Conservation (phyloP, 148 eudicot genomes). For the Fagopyrum homotropicum region DNA sequence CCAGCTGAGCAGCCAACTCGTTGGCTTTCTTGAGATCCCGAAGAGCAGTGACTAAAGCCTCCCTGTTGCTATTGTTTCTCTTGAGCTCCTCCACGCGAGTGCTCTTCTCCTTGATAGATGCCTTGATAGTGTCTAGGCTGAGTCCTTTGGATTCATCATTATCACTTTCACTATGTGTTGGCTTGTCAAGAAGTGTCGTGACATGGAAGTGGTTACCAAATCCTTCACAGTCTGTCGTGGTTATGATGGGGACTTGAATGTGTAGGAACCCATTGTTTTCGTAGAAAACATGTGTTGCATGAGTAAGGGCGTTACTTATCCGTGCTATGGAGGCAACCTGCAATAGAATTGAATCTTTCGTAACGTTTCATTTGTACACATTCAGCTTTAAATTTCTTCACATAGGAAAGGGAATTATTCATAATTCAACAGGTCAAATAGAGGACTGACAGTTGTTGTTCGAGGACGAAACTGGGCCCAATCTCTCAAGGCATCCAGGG, state of each 20-base stretch:
- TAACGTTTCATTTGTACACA: no score
- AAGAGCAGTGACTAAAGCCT: slow-evolving; percentile 59
- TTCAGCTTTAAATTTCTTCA: no score
- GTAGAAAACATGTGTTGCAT: slow-evolving; percentile 65
- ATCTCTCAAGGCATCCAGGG: slow-evolving; percentile 58
- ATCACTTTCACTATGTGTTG: slow-evolving; percentile 13
- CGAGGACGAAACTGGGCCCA: slow-evolving; percentile 78
- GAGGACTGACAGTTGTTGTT: slow-evolving; percentile 67
- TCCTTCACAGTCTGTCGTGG: slow-evolving; percentile 59
- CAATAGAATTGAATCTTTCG: slow-evolving; percentile 28
- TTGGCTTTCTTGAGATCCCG: slow-evolving; percentile 61
- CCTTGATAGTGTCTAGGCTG: slow-evolving; percentile 46
- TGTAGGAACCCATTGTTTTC: slow-evolving; percentile 59
- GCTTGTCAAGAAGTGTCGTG: slow-evolving; percentile 30
- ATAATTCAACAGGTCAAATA: not conserved
- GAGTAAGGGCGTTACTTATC: slow-evolving; percentile 52
- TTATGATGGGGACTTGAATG: slow-evolving; percentile 78
- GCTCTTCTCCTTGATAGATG: slow-evolving; percentile 55
- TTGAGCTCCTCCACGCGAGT: slow-evolving; percentile 54
- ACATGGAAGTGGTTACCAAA: slow-evolving; percentile 50
- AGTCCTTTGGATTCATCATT: slow-evolving; percentile 15
- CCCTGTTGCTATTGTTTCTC: slow-evolving; percentile 65
- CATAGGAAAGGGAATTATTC: not conserved
- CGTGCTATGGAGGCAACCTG: slow-evolving; percentile 79
- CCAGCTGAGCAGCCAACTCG: slow-evolving; percentile 47